Evolutionary conservation across 139 green algal species (phyloP), one percentile per base, ranked within the genome.

Genomic region (Chlamydomonas urium): DNA sequence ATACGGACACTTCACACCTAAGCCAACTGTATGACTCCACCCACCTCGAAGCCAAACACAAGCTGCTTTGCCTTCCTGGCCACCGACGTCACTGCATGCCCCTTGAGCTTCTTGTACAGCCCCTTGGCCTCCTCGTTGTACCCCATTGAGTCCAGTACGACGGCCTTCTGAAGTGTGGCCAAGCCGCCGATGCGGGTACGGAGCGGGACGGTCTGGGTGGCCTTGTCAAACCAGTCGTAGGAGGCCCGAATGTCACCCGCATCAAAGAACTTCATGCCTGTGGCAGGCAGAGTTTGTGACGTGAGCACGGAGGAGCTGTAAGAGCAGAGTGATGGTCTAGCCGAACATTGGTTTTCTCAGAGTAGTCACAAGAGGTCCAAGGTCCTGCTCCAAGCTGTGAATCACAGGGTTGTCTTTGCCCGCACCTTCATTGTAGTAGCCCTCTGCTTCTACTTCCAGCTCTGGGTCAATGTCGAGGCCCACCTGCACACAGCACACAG

Each of bases 401-500:
- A n/a, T n/a, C n/a, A n/a, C n/a, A n/a, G n/a, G n/a, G n/a, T n/a
- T n/a, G n/a, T n/a, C n/a, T n/a, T n/a, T n/a, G n/a, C n/a, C n/a
- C n/a, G n/a, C n/a, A n/a, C n/a, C 89, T 37, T 82, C 48, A 4
- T 81, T 57, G 21, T 75, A 77, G 33, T 85, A 53, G 26, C 19
- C 48, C 32, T 72, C 6, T 3, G 76, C 79, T 1, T 60, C 28
- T 26, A 63, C 69, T 73, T 91, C 82, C 2, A 38, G 38, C 21
- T 79, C 73, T 0, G 76, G 74, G 48, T 90, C 87, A 0, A 91
- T 47, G 2, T 91, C 79, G 29, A 92, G 69, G 1, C 87, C 87
- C 38, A 73, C 63, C 34, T 38, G 57, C 29, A 47, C 38, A 47
- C 58, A 47, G 58, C 58, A 37, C 10, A 24, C 10, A 10, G 14